Conservation (phyloP, 768 basidiomycete species). For the Suillus decipiens region DNA sequence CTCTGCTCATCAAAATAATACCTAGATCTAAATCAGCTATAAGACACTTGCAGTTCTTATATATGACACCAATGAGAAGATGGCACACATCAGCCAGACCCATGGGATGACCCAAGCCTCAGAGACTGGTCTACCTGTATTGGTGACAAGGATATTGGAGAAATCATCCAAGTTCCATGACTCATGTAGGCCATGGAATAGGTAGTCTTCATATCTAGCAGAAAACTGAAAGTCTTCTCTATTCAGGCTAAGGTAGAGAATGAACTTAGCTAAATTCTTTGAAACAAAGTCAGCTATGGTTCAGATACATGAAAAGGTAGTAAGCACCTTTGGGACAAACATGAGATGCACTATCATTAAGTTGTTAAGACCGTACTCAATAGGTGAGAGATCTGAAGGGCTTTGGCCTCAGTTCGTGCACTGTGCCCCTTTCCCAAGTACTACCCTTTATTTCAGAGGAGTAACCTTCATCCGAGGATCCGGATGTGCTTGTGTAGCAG, state of each 20-base stretch:
- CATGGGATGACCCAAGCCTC: background rate
- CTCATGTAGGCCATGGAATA: background rate
- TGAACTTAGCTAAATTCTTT: background rate
- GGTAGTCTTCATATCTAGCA: background rate
- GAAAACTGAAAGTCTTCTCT: background rate
- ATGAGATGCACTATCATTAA: background rate
- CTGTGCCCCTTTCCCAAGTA: no score
- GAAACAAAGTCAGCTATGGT: background rate
- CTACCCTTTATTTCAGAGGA: no score
- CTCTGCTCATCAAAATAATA: background rate
- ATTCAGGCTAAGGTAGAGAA: background rate
- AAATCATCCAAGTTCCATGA: background rate
- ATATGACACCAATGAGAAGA: background rate
- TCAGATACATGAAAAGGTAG: background rate
- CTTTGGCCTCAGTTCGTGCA: no score
- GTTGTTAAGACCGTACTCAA: no score
- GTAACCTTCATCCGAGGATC: no score
- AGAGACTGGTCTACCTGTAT: background rate
- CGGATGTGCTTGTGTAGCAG: no score
- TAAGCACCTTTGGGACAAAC: background rate
- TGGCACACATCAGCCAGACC: background rate
- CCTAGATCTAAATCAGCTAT: background rate
- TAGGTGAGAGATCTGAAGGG: no score
- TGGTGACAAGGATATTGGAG: background rate
- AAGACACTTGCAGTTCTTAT: background rate